Percentiles rank a stretch among this genome's conserved stretches.
phyloP scores from a whole-genome alignment of 495 filamentous ascomycete species.

The Bombardia bombarda region DNA sequence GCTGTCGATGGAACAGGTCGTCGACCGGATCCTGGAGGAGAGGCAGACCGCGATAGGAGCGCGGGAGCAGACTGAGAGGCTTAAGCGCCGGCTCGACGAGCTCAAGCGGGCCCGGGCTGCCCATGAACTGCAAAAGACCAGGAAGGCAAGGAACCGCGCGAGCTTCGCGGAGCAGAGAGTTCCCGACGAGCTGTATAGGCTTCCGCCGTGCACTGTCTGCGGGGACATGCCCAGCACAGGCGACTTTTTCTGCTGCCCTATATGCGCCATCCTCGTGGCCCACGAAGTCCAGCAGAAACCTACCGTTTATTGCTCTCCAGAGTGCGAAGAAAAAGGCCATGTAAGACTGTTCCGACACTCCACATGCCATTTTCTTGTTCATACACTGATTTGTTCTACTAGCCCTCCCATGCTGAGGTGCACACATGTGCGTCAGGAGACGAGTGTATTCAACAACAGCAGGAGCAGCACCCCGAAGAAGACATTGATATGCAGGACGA shows the following conservation, averaged over 20 bases:
- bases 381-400: neutral
- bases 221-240: slow-evolving; percentile 17
- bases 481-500: slow-evolving; percentile 1
- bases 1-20: slow-evolving; percentile 26
- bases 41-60: slow-evolving; percentile 22
- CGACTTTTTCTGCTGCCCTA: slow-evolving; percentile 27
- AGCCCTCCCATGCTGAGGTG: slow-evolving; percentile 13
- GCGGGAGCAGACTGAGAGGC: slow-evolving; percentile 24
- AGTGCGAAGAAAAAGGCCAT: slow-evolving; percentile 32
- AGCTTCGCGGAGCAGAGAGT: slow-evolving; percentile 15
- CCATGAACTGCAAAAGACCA: slow-evolving; percentile 31
- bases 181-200: slow-evolving; percentile 20
- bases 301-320: slow-evolving; percentile 36
- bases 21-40: slow-evolving; percentile 29
- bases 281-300: slow-evolving; percentile 13
- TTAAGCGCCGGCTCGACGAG: slow-evolving; percentile 31
- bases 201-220: slow-evolving; percentile 33
- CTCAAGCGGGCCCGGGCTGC: slow-evolving; percentile 35
- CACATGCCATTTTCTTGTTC: neutral
- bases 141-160: slow-evolving; percentile 21
- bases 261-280: slow-evolving; percentile 31
- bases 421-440: slow-evolving; percentile 19
- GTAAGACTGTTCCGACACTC: slow-evolving; percentile 18
- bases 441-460: slow-evolving; percentile 12
- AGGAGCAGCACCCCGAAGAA: slow-evolving; percentile 1